Evolutionary conservation across 352 stramenopile genomes (phyloP).

Genomic region (Globisporangium barbulae): DNA sequence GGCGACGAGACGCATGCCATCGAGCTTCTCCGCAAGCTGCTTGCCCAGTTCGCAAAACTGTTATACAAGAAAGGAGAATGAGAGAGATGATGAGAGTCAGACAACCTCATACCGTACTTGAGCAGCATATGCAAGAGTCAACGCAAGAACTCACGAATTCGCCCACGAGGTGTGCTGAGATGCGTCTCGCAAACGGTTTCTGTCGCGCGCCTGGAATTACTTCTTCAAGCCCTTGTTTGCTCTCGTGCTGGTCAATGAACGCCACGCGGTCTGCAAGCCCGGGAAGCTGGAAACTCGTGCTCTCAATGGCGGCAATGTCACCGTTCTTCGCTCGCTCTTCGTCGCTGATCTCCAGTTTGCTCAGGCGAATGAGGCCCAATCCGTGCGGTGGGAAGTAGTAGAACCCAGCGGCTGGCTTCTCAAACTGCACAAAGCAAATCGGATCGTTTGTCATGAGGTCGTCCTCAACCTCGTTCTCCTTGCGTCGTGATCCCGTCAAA

Average conservation of each 20-base stretch:
- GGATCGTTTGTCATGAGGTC: conserved; percentile 22
- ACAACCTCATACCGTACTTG: background rate
- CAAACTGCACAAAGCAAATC: conserved; percentile 63
- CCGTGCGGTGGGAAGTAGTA: conserved; percentile 73
- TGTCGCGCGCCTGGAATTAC: conserved; percentile 1
- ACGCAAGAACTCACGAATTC: conserved; percentile 26
- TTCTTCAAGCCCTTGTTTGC: background rate
- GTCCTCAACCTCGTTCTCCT: conserved; percentile 21
- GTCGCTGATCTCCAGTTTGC: conserved; percentile 22
- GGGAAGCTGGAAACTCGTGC: conserved; percentile 22
- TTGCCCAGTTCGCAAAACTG: conserved; percentile 89
- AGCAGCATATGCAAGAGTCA: background rate
- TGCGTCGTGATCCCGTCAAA: conserved; percentile 19
- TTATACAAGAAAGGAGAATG: conserved; percentile 12
- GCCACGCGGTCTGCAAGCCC: conserved; percentile 21
- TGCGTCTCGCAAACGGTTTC: conserved; percentile 29
- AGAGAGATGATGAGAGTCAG: background rate
- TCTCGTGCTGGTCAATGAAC: conserved; percentile 11
- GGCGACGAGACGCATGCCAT: conserved; percentile 88
- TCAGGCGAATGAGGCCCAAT: conserved; percentile 44
- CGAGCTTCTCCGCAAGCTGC: conserved; percentile 96
- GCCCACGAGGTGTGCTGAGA: conserved; percentile 41
- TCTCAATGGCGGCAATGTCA: conserved; percentile 2
- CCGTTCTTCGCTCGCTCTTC: conserved; percentile 1
- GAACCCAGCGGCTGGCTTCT: conserved; percentile 51